phyloP scores from a whole-genome alignment of 257 asterid genomes.

The Primulina huaijiensis region DNA sequence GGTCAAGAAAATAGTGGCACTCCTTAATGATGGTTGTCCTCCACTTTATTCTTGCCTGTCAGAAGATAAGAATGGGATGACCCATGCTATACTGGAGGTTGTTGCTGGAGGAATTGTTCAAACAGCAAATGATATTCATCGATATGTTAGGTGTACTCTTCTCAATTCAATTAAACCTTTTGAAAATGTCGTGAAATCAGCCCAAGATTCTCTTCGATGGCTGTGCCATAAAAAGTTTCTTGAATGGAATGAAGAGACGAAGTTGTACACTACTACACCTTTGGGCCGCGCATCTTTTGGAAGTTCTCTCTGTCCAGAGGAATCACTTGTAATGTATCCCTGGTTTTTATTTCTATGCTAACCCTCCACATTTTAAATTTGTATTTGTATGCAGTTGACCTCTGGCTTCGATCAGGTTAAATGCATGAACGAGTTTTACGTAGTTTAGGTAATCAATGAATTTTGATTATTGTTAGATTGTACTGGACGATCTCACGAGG shows the following conservation, averaged over 20 bases:
- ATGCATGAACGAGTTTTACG: constrained; percentile 12
- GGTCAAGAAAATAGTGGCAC: constrained; percentile 63
- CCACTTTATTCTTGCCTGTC: constrained; percentile 95
- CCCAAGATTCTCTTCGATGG: constrained; percentile 97
- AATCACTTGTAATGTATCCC: constrained; percentile 71
- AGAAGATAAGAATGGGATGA: constrained; percentile 98
- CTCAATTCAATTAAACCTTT: constrained; percentile 90
- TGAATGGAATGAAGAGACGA: constrained; percentile 89
- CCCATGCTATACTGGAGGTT: constrained; percentile 96
- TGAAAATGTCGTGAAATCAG: constrained; percentile 95
- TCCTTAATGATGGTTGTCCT: constrained; percentile 82
- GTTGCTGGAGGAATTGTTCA: constrained; percentile 99
- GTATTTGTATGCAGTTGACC: constrained; percentile 18
- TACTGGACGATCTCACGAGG: constrained; percentile 88
- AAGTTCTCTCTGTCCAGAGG: constrained; percentile 95
- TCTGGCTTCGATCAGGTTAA: constrained; percentile 12
- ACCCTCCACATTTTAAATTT: constrained; percentile 2
- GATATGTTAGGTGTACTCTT: constrained; percentile 96
- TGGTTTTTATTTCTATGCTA: constrained; percentile 2
- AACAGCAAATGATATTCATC: constrained; percentile 85
- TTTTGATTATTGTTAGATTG: constrained; percentile 55
- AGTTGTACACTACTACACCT: constrained; percentile 90
- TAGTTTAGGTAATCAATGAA: constrained; percentile 20
- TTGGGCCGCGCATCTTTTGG: constrained; percentile 97
- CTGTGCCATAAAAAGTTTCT: constrained; percentile 83